Base-by-base conservation (phyloP, 306 rosid genomes). In the Hippophae gyantsensis region DNA sequence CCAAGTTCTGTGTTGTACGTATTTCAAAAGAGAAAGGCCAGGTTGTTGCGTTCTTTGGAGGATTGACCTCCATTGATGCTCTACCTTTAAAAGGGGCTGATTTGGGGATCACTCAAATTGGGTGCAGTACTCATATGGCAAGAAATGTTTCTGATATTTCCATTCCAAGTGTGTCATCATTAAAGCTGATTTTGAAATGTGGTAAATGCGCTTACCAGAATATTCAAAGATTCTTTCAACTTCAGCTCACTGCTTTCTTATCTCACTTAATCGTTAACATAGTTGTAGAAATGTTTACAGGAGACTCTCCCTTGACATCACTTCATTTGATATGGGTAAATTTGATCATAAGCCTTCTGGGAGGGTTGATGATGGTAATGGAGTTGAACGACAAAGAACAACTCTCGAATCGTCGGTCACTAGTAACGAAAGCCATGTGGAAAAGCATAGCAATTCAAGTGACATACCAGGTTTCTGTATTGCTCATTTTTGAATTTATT, bases 301-400 rank as follows among this genome's bases (percentile, higher is more conserved):
- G 93, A 56, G 69, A 70, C 56, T 80, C 93, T 2, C 87, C 89
- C 0, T 55, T 87, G 48, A 61, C 85, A 14, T 60, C 79, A 40
- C 1, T 61, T 40, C 87, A 78, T 10, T 47, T 84, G 68, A 65
- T 78, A 14, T 87, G 94, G 89, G 71, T 82, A 76, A 82, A 73
- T 67, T 47, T 69, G 60, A 13, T 74, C 32, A 11, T 70, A 67
- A 62, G 58, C 57, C 57, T 76, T 63, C 75, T 82, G 6, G 93
- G 94, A 52, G 63, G 78, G 57, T 62, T 48, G 14, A 78, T 80
- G 86, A 78, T 84, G 89, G 62, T 14, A 52, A 80, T 84, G 89
- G 70, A 78, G 59, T 62, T 76, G 8, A 72, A 61, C 23, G 41
- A 52, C 6, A 23, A 62, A 13, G 72, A 68, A 43, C 63, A 61